Conservation (phyloP, 495 filamentous ascomycete species). For the Penicillium cosmopolitanum region DNA sequence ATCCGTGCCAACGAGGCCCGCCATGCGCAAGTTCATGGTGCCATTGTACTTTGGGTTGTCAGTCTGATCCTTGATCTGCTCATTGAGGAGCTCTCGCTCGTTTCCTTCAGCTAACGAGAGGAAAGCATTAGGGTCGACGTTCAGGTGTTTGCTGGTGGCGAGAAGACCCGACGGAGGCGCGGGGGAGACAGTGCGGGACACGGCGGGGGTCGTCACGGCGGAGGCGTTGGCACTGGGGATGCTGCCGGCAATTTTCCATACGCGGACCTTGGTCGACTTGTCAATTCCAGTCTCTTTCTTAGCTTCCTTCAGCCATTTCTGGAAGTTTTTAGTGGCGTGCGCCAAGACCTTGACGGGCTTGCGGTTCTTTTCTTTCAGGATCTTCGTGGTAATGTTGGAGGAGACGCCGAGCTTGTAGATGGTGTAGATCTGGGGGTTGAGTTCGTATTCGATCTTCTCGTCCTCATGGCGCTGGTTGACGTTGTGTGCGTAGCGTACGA, state of each 20-base stretch:
- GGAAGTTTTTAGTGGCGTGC: conserved; percentile 66
- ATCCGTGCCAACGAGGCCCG: conserved; percentile 68
- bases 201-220: conserved; percentile 60
- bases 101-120: conserved; percentile 64
- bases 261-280: conserved; percentile 69
- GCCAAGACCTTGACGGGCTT: conserved; percentile 65
- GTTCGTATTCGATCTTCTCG: conserved; percentile 77
- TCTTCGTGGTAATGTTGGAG: conserved; percentile 60
- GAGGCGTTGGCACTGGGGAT: conserved; percentile 46
- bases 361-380: conserved; percentile 61
- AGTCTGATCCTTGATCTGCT: conserved; percentile 67
- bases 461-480: conserved; percentile 59
- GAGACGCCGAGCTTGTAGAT: conserved; percentile 74
- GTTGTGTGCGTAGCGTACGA: conserved; percentile 79
- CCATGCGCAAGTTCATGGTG: conserved; percentile 59
- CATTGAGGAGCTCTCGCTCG: conserved; percentile 70
- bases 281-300: conserved; percentile 70
- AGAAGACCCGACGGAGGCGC: conserved; percentile 43
- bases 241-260: conserved; percentile 71
- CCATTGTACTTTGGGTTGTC: conserved; percentile 79
- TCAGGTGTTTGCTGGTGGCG: conserved; percentile 61
- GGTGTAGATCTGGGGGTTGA: conserved; percentile 83
- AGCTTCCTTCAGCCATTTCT: conserved; percentile 72
- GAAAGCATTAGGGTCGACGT: conserved; percentile 76
- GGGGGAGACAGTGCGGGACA: conserved; percentile 59